These are phyloP conservation scores for Stachybotrys chartarum DNA, from an alignment of 2,329 filamentous ascomycete species.

Conservation along the genomic window DNA sequence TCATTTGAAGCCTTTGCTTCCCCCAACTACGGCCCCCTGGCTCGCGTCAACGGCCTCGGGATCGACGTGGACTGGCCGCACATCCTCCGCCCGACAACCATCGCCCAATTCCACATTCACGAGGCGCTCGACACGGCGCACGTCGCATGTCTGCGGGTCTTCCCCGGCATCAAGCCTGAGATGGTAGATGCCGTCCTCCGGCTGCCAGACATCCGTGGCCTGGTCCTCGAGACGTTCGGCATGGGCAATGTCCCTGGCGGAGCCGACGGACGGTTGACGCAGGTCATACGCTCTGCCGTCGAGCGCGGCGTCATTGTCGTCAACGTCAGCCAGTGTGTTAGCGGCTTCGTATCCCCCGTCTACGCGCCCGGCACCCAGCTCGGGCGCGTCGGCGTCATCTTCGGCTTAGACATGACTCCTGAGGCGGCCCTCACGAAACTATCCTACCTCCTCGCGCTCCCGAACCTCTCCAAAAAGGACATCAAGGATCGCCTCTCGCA, in stretches of 20 bases:
- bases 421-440: constrained; percentile 90
- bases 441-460: constrained; percentile 70
- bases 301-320: constrained; percentile 77
- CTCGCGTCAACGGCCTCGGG: constrained; percentile 71
- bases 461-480: constrained; percentile 55
- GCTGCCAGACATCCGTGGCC: constrained; percentile 67
- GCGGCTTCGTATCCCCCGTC: constrained; percentile 68
- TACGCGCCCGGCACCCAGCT: constrained; percentile 73
- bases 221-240: constrained; percentile 87
- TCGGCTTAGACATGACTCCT: constrained; percentile 81
- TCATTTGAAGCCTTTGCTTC: constrained; percentile 83
- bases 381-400: constrained; percentile 77
- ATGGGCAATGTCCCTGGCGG: constrained; percentile 87
- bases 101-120: constrained; percentile 68
- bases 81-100: constrained; percentile 64
- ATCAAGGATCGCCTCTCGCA: constrained; percentile 65
- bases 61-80: constrained; percentile 77
- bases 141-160: constrained; percentile 82
- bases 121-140: constrained; percentile 77
- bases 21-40: constrained; percentile 79
- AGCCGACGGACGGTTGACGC: constrained; percentile 69
- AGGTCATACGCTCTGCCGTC: constrained; percentile 70
- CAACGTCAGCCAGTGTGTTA: constrained; percentile 84
- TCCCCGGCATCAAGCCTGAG: constrained; percentile 87
- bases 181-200: constrained; percentile 83